Percentiles rank a stretch among this genome's conserved stretches.
Evolutionary conservation across 768 basidiomycete genomes (phyloP).

Genomic region (Tricholomella constricta): DNA sequence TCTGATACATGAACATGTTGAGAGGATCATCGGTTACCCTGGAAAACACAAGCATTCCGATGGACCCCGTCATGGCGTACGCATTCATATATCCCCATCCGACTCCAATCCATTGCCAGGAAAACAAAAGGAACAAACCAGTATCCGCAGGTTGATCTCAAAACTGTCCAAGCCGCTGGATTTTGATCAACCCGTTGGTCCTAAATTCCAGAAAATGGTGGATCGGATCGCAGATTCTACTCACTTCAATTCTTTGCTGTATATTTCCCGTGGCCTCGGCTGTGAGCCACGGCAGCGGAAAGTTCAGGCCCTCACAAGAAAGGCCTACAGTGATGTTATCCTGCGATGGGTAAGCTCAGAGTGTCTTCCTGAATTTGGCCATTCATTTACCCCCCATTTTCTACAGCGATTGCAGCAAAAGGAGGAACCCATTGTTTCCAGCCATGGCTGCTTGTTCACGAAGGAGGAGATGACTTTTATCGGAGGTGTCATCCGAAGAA

Average conservation of each 20-base stretch:
- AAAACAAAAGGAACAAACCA: neutral
- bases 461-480: constrained; percentile 8
- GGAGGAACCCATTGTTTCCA: no score
- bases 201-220: neutral
- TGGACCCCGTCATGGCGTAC: no score
- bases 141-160: neutral
- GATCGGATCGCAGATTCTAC: neutral
- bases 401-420: no score
- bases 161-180: neutral
- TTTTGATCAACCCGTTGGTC: neutral
- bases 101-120: neutral
- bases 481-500: constrained; percentile 1
- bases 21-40: constrained; percentile 23
- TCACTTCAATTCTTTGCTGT: neutral
- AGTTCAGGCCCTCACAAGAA: no score
- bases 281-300: constrained; percentile 1
- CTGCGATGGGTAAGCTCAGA: no score
- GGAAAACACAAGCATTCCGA: neutral
- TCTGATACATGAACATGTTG: constrained; percentile 22
- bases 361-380: no score
- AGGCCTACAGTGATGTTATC: no score
- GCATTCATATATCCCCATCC: no score
- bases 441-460: neutral
- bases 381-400: no score
- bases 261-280: constrained; percentile 4